Percentiles rank a stretch among this genome's conserved stretches.
phyloP scores from a whole-genome alignment of 805 yeast genomes.

The Metschnikowia gruessii region DNA sequence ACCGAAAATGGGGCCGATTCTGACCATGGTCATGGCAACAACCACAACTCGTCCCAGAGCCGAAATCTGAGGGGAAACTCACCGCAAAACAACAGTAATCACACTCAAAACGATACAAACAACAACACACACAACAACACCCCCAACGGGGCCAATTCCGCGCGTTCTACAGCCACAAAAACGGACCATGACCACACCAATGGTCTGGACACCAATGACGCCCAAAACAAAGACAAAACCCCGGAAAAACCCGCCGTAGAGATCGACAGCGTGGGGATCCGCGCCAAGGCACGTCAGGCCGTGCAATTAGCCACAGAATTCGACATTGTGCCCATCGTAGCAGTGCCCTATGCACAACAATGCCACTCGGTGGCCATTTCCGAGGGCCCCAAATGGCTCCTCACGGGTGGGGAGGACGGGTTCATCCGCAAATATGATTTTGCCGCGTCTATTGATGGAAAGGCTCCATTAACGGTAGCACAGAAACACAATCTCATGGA shows the following conservation, averaged over 20 bases:
- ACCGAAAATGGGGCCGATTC: not conserved
- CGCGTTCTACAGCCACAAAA: too few relatives aligned
- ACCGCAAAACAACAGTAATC: too few relatives aligned
- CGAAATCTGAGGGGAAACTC: too few relatives aligned
- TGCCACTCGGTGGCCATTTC: slow-evolving; percentile 77
- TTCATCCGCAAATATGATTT: slow-evolving; percentile 88
- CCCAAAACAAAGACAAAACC: not conserved
- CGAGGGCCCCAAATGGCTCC: slow-evolving; percentile 78
- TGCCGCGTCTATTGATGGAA: slow-evolving; percentile 80
- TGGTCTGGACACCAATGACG: too few relatives aligned
- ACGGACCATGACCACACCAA: too few relatives aligned
- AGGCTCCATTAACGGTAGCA: slow-evolving; percentile 80
- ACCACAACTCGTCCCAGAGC: too few relatives aligned
- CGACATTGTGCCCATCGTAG: slow-evolving; percentile 81
- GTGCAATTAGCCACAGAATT: slow-evolving; percentile 53
- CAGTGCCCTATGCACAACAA: slow-evolving; percentile 77
- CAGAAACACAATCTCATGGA: slow-evolving; percentile 89
- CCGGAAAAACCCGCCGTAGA: not conserved
- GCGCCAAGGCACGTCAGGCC: slow-evolving; percentile 34
- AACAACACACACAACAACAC: too few relatives aligned
- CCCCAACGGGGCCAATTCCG: too few relatives aligned
- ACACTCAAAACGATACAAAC: too few relatives aligned
- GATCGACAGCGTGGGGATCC: slow-evolving; percentile 6
- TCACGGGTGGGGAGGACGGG: slow-evolving; percentile 97
- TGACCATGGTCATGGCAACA: too few relatives aligned